Conservation (phyloP, 225 moss, liverwort and hornwort genomes). For the Straminergon stramineum region DNA sequence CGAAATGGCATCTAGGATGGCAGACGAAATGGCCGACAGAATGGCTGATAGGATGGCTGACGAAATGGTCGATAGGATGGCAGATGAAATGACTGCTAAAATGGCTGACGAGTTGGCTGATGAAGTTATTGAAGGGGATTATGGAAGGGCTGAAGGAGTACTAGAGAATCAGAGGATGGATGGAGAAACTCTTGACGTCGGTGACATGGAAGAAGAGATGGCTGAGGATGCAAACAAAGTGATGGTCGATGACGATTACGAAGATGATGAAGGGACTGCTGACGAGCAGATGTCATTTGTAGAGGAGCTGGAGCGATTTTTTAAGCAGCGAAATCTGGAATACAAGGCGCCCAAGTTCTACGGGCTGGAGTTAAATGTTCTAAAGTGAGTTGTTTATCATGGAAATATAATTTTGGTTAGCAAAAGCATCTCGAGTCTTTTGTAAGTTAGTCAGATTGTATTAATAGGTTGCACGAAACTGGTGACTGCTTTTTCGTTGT, state of each 20-base stretch:
- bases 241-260: slow-evolving; percentile 44
- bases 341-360: slow-evolving; percentile 98
- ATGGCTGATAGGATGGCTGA: slow-evolving; percentile 39
- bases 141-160: slow-evolving; percentile 11
- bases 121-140: slow-evolving; percentile 51
- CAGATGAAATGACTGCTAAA: slow-evolving; percentile 36
- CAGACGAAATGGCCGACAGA: slow-evolving; percentile 31
- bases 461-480: not conserved
- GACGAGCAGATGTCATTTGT: slow-evolving; percentile 70
- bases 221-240: slow-evolving; percentile 51
- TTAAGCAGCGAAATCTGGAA: slow-evolving; percentile 72
- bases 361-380: slow-evolving; percentile 79
- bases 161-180: slow-evolving; percentile 36
- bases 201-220: slow-evolving; percentile 54
- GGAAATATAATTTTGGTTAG: not conserved
- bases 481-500: not conserved
- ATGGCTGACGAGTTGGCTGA: slow-evolving; percentile 42
- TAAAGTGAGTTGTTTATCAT: slow-evolving; percentile 60
- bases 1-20: slow-evolving; percentile 16
- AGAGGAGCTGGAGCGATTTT: slow-evolving; percentile 65
- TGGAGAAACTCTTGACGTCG: slow-evolving; percentile 39
- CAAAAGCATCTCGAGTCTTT: not conserved
- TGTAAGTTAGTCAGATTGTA: not conserved
- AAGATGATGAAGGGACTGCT: slow-evolving; percentile 54
- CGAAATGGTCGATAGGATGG: slow-evolving; percentile 30